Base-by-base conservation (phyloP, 495 filamentous ascomycete species). In the Oleoguttula mirabilis region DNA sequence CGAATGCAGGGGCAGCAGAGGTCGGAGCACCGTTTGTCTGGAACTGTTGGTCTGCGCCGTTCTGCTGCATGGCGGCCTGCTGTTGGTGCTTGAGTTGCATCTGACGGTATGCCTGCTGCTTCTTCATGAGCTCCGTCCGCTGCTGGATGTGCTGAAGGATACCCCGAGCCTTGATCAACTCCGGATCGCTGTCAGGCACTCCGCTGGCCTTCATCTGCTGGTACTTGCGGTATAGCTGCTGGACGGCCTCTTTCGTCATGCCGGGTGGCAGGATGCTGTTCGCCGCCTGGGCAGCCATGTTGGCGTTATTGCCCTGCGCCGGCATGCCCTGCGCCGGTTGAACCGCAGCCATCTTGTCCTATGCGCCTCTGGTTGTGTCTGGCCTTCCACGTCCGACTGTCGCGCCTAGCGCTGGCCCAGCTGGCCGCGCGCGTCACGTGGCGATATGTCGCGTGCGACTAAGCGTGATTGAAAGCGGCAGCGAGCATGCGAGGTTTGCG, bases 191-290 rank as follows among this genome's bases (percentile, higher is more conserved):
- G 41, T 73, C 70, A 12, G 76, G 70, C 14, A 88, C 76, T 25
- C 83, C 82, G 45, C 77, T 67, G 21, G 75, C 66, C 66, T 83
- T 82, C 77, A 94, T 78, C 60, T 82, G 77, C 48, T 81, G 75
- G 55, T 73, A 88, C 64, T 80, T 85, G 85, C 45, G 39, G 25
- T 53, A 53, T 11, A 53, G 28, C 23, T 21, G 20, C 23, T 44
- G 39, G 4, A 53, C 50, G 19, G 19, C 15, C 28, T 53, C 50
- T 21, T 43, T 43, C 16, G 44, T 48, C 50, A 53, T 48, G 36
- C 50, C 50, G n/a, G 38, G 39, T 2, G 50, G 50, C 15, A 53
- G 28, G 34, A 53, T 47, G 32, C 30, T 38, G 17, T 25, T 43
- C 22, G 2, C 17, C 17, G 11, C 23, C 36, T 7, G 8, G 2